These are phyloP conservation scores for Posidonia australis DNA, from an alignment of 106 monocot genomes.

Conservation along the genomic window DNA sequence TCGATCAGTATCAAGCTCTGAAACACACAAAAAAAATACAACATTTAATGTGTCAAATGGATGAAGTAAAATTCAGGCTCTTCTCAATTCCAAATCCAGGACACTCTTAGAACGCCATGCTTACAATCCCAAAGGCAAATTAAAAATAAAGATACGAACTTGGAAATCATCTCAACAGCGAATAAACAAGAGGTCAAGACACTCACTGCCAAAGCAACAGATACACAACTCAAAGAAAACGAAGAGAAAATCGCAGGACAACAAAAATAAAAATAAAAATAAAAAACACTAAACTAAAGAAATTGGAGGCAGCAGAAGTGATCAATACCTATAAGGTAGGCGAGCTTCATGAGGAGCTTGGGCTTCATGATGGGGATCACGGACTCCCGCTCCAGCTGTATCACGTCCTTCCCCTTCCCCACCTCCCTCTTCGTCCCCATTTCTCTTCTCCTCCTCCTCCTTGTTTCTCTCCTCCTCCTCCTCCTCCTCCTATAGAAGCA, in stretches of 20 bases:
- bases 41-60: not conserved
- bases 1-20: conserved; percentile 50
- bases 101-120: too few relatives aligned
- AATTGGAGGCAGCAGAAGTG: not conserved
- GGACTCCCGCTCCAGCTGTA: conserved; percentile 62
- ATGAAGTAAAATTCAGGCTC: too few relatives aligned
- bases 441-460: not conserved
- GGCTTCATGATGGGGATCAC: conserved; percentile 86
- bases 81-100: too few relatives aligned
- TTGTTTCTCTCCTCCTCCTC: too few relatives aligned
- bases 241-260: too few relatives aligned
- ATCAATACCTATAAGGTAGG: conserved; percentile 59
- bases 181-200: too few relatives aligned
- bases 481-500: too few relatives aligned
- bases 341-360: conserved; percentile 70
- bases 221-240: too few relatives aligned
- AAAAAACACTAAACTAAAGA: not conserved
- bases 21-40: not conserved
- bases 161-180: too few relatives aligned
- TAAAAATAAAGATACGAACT: too few relatives aligned
- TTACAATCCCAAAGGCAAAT: too few relatives aligned
- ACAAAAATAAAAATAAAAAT: not conserved
- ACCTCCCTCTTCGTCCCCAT: not conserved
- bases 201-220: too few relatives aligned
- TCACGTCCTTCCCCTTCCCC: conserved; percentile 51